Conservation (phyloP, 1,139 yeast species). For the Lizanozyma gosingica region DNA sequence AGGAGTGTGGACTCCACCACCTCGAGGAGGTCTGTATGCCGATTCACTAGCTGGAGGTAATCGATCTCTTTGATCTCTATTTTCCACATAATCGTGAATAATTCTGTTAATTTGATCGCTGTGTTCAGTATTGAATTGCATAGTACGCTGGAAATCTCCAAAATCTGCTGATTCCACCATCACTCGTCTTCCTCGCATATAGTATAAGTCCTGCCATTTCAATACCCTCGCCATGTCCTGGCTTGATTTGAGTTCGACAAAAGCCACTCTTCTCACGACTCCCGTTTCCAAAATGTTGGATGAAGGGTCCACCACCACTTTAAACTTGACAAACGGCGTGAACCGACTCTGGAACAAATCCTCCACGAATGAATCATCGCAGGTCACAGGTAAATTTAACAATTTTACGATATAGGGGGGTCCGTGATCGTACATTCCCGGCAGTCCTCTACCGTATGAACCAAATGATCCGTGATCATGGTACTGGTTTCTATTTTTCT, state of each 20-base stretch:
- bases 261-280: slow-evolving; percentile 45
- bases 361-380: slow-evolving; percentile 28
- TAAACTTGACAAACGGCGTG: slow-evolving; percentile 31
- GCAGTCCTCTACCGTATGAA: slow-evolving; percentile 3
- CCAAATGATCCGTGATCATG: slow-evolving; percentile 8
- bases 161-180: slow-evolving; percentile 40
- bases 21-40: slow-evolving; percentile 1
- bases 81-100: slow-evolving; percentile 23
- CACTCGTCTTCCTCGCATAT: slow-evolving; percentile 32
- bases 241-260: slow-evolving; percentile 44
- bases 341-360: slow-evolving; percentile 37
- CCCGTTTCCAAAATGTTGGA: slow-evolving; percentile 32
- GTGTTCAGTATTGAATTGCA: slow-evolving; percentile 31
- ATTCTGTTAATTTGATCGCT: slow-evolving; percentile 21
- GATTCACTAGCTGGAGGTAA: not conserved
- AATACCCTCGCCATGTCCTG: slow-evolving; percentile 39
- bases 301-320: slow-evolving; percentile 34
- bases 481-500: slow-evolving; percentile 7
- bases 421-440: slow-evolving; percentile 17
- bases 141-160: slow-evolving; percentile 38
- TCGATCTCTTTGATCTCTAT: slow-evolving; percentile 4
- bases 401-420: slow-evolving; percentile 56
- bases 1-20: slow-evolving; percentile 1
- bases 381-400: slow-evolving; percentile 37
- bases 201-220: slow-evolving; percentile 38